A percentile compares a stretch with the other conserved stretches of the same genome.
These are phyloP conservation scores for Dillenia turbinata DNA, from an alignment of 164 flowering plant species.

Conservation along the genomic window DNA sequence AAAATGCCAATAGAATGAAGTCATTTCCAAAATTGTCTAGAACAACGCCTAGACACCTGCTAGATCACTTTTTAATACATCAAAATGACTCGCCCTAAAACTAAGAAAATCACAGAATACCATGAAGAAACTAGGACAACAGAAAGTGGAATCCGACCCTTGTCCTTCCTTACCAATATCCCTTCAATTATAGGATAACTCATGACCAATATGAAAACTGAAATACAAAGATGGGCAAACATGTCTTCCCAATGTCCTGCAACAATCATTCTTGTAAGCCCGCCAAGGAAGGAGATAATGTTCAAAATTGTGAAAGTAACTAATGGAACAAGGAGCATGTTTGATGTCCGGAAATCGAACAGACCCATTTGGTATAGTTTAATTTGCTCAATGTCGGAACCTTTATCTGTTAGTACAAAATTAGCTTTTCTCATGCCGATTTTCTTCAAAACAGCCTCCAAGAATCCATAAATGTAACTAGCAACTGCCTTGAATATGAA, in stretches of 20 bases:
- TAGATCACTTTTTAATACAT: no score
- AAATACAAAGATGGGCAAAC: conserved; percentile 20
- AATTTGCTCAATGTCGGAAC: conserved; percentile 3
- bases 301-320: conserved; percentile 8
- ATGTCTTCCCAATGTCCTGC: conserved; percentile 10
- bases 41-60: no score
- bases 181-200: conserved; percentile 27
- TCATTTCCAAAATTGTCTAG: no score
- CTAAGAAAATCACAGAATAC: conserved; percentile 4
- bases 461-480: conserved; percentile 10
- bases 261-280: conserved; percentile 9
- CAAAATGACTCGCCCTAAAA: conserved; percentile 3
- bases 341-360: conserved; percentile 19
- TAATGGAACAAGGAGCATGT: conserved; percentile 10
- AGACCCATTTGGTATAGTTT: conserved; percentile 15
- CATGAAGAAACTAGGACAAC: conserved; percentile 1
- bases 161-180: conserved; percentile 16
- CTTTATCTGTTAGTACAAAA: conserved; percentile 21
- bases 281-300: conserved; percentile 13
- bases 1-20: no score
- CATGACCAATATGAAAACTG: conserved; percentile 7
- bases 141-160: conserved; percentile 6
- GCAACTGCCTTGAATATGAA: conserved; percentile 27
- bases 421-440: conserved; percentile 11
- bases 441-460: conserved; percentile 18